phyloP scores from a whole-genome alignment of 2,329 filamentous ascomycete genomes.

The Penicillium freii region DNA sequence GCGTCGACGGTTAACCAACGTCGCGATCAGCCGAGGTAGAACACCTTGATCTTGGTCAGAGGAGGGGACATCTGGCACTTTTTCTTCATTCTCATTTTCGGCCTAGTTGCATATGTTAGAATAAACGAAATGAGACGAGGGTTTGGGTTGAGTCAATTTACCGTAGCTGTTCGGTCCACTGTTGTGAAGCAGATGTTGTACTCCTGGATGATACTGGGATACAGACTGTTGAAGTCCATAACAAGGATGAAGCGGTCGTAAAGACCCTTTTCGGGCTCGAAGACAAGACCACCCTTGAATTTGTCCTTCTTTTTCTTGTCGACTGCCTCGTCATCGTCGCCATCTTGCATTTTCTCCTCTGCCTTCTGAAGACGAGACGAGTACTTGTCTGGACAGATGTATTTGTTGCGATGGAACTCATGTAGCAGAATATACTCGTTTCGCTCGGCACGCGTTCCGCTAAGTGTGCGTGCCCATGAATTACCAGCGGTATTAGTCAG shows the following conservation, averaged over 20 bases:
- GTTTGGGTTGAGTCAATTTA: constrained; percentile 46
- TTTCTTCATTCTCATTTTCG: constrained; percentile 75
- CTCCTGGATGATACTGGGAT: constrained; percentile 98
- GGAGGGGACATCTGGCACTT: constrained; percentile 79
- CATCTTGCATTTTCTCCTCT: constrained; percentile 67
- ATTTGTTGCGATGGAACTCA: constrained; percentile 94
- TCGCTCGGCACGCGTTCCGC: constrained; percentile 90
- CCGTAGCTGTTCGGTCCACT: constrained; percentile 71
- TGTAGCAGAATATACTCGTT: constrained; percentile 99
- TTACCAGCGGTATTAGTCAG: constrained; percentile 96
- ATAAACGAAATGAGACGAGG: neutral
- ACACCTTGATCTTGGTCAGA: constrained; percentile 75
- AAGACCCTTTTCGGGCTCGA: constrained; percentile 93
- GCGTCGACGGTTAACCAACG: constrained; percentile 80
- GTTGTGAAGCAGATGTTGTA: constrained; percentile 99
- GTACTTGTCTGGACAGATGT: constrained; percentile 95
- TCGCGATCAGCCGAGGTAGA: constrained; percentile 85
- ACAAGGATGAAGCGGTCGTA: constrained; percentile 98
- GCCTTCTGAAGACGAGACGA: constrained; percentile 71
- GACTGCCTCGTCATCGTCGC: constrained; percentile 62
- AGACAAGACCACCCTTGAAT: constrained; percentile 96
- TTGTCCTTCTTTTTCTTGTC: constrained; percentile 98
- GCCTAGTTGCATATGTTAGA: constrained; percentile 23
- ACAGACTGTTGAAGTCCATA: constrained; percentile 99
- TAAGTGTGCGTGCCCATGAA: constrained; percentile 94